Percentiles rank a stretch among this genome's conserved stretches.
Evolutionary conservation across 495 filamentous ascomycete genomes (phyloP).

Genomic region (Aspergillus sclerotioniger): DNA sequence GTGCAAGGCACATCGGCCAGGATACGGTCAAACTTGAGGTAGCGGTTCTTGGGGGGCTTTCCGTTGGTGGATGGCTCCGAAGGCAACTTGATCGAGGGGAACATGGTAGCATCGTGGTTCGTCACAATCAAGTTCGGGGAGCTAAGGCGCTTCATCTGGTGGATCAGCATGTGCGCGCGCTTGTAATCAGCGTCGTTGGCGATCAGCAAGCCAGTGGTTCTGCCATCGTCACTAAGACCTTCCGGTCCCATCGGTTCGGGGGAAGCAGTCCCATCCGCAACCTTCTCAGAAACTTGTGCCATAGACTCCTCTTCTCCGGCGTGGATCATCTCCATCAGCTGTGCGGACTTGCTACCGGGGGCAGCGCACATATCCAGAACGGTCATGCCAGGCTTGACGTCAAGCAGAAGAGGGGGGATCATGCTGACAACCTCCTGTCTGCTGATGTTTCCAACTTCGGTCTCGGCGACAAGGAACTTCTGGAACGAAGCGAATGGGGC

Average conservation of each 20-base stretch:
- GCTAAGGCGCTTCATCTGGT: constrained; percentile 93
- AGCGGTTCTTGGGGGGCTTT: constrained; percentile 56
- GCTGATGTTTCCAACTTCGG: constrained; percentile 93
- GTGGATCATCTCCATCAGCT: constrained; percentile 92
- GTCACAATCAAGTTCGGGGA: constrained; percentile 97
- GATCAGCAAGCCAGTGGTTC: constrained; percentile 86
- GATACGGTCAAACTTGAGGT: constrained; percentile 95
- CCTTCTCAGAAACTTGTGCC: constrained; percentile 53
- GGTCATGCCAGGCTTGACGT: constrained; percentile 83
- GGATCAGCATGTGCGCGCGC: constrained; percentile 91
- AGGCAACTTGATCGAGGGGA: constrained; percentile 81
- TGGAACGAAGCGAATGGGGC: constrained; percentile 92
- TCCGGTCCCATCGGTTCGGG: constrained; percentile 44
- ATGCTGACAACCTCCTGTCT: constrained; percentile 97
- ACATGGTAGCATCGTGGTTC: constrained; percentile 97
- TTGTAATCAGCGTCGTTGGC: constrained; percentile 96
- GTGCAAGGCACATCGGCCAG: constrained; percentile 96
- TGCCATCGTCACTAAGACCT: constrained; percentile 72
- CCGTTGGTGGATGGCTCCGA: constrained; percentile 44
- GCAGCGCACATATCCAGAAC: constrained; percentile 96
- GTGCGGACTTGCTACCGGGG: constrained; percentile 92
- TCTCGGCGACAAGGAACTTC: constrained; percentile 97
- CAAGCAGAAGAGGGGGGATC: constrained; percentile 95
- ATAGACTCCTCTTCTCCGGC: constrained; percentile 84
- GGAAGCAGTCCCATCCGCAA: constrained; percentile 47